Percentiles rank a stretch among this genome's conserved stretches.
Evolutionary conservation across 208 protist species (phyloP).

Genomic region (Porcisia hertigi): DNA sequence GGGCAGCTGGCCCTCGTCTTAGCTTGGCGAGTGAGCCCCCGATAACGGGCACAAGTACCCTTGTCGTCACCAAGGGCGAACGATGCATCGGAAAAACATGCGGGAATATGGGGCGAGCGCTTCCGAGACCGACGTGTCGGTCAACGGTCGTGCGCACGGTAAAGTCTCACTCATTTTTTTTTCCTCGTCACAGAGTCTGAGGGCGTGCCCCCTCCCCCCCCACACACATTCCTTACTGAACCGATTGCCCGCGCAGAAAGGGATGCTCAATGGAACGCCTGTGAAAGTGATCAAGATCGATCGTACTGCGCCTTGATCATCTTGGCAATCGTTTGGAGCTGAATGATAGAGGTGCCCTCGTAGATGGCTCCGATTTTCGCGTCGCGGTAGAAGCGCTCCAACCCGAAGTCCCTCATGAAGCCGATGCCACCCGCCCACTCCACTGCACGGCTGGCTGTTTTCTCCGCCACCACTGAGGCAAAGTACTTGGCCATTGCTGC

Average conservation of each 20-base stretch:
- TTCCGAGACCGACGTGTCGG: too few species aligned
- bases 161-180: too few species aligned
- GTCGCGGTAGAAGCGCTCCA: conserved; percentile 96
- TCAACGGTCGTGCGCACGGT: too few species aligned
- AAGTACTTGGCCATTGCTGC: conserved; percentile 97
- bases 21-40: too few species aligned
- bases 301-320: conserved; percentile 68
- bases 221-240: neutral
- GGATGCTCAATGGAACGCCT: neutral
- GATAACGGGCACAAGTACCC: too few species aligned
- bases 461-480: conserved; percentile 83
- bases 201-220: too few species aligned
- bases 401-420: conserved; percentile 94
- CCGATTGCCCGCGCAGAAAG: neutral
- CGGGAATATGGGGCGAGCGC: too few species aligned
- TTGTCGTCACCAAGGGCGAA: too few species aligned
- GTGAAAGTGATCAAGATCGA: conserved; percentile 8
- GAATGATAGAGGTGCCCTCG: conserved; percentile 96
- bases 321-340: conserved; percentile 96
- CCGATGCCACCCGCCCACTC: conserved; percentile 96
- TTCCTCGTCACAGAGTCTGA: too few species aligned
- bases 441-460: conserved; percentile 82
- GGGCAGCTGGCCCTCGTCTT: neutral
- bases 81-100: too few species aligned
- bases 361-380: conserved; percentile 92